phyloP scores from a whole-genome alignment of 2,329 filamentous ascomycete species.

The Botrytis byssoidea region DNA sequence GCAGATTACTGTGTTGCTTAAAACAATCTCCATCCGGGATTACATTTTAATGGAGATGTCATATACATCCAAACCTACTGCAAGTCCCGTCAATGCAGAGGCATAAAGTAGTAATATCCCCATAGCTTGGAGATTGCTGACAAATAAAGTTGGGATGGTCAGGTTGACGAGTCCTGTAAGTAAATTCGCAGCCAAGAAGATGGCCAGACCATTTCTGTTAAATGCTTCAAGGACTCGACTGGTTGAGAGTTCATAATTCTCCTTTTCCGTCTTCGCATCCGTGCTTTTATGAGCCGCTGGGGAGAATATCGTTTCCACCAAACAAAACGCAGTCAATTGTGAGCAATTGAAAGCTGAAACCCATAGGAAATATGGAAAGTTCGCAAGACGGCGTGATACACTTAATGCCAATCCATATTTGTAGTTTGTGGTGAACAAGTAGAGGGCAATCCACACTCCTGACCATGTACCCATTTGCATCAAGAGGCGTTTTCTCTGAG shows the following conservation, averaged over 20 bases:
- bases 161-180: slow-evolving; percentile 88
- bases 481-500: slow-evolving; percentile 58
- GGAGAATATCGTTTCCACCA: slow-evolving; percentile 77
- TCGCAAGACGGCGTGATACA: slow-evolving; percentile 87
- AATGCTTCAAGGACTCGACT: slow-evolving; percentile 79
- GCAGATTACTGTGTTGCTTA: slow-evolving; percentile 6
- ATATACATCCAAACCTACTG: slow-evolving; percentile 58
- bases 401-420: slow-evolving; percentile 68
- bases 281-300: slow-evolving; percentile 61
- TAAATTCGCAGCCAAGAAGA: slow-evolving; percentile 87
- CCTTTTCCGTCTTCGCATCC: slow-evolving; percentile 55
- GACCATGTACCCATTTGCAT: slow-evolving; percentile 64
- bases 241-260: slow-evolving; percentile 67
- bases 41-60: slow-evolving; percentile 23
- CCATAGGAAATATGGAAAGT: slow-evolving; percentile 92
- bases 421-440: slow-evolving; percentile 66
- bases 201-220: slow-evolving; percentile 81
- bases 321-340: slow-evolving; percentile 77
- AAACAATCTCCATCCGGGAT: neutral
- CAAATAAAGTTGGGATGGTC: slow-evolving; percentile 77
- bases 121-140: slow-evolving; percentile 64
- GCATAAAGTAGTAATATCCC: slow-evolving; percentile 73
- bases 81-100: slow-evolving; percentile 62
- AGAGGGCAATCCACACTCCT: slow-evolving; percentile 66
- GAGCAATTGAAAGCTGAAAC: slow-evolving; percentile 84